Conservation (phyloP, 2,329 filamentous ascomycete genomes). For the Penicillium sp. region DNA sequence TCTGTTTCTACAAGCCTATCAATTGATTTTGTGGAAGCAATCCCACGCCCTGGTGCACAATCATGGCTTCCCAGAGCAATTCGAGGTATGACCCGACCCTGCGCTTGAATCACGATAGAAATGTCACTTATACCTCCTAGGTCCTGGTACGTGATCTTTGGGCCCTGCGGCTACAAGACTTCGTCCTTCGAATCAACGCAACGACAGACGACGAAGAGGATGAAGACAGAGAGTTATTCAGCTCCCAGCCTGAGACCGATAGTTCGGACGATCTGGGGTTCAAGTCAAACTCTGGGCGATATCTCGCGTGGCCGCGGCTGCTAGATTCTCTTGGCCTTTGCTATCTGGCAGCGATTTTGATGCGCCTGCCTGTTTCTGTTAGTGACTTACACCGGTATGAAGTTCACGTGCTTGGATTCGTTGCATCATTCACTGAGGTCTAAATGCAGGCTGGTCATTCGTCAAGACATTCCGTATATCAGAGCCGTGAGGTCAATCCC, state of each 20-base stretch:
- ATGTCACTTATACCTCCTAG: conserved; percentile 22
- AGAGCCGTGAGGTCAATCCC: conserved; percentile 49
- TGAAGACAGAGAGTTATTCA: conserved; percentile 49
- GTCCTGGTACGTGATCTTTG: conserved; percentile 75
- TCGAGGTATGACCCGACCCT: conserved; percentile 53
- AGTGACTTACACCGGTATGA: conserved; percentile 57
- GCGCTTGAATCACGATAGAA: neutral
- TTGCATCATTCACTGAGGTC: neutral
- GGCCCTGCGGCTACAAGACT: conserved; percentile 62
- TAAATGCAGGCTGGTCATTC: conserved; percentile 42
- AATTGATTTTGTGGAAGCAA: conserved; percentile 79
- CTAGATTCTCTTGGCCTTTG: conserved; percentile 71
- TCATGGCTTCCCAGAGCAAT: conserved; percentile 61
- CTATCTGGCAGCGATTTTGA: conserved; percentile 69
- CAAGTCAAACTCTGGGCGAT: conserved; percentile 29
- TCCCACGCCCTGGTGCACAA: conserved; percentile 63
- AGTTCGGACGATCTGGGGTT: conserved; percentile 34
- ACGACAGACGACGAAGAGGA: conserved; percentile 30
- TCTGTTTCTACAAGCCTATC: conserved; percentile 76
- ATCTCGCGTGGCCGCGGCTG: conserved; percentile 54
- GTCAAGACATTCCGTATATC: conserved; percentile 69
- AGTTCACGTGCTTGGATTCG: neutral
- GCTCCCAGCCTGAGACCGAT: conserved; percentile 50
- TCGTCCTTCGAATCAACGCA: conserved; percentile 44
- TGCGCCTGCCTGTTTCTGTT: conserved; percentile 69